These are phyloP conservation scores for Digitaria exilis DNA, from an alignment of 202 grass and related monocot genomes.

Conservation along the genomic window DNA sequence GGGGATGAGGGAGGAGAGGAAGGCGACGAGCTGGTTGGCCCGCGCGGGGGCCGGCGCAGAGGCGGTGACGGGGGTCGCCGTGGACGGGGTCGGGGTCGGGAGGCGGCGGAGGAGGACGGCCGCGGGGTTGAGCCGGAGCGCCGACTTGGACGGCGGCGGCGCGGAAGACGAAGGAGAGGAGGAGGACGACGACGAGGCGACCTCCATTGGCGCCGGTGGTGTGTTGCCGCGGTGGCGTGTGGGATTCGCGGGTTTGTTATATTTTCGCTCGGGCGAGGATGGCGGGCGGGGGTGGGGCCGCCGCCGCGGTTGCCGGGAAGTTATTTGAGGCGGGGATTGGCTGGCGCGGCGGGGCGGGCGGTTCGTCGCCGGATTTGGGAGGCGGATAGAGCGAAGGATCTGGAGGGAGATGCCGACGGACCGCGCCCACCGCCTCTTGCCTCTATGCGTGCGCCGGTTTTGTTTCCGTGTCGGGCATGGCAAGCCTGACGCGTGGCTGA, in stretches of 20 bases:
- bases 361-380: constrained; percentile 35
- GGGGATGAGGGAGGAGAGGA: constrained; percentile 40
- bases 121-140: constrained; percentile 43
- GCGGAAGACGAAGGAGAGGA: neutral
- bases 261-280: neutral
- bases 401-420: constrained; percentile 3
- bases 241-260: constrained; percentile 25
- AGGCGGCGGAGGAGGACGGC: constrained; percentile 40
- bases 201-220: constrained; percentile 51
- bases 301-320: neutral
- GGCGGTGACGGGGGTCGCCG: constrained; percentile 9
- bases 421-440: neutral
- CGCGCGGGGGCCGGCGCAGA: neutral
- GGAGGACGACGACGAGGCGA: constrained; percentile 28
- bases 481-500: constrained; percentile 40
- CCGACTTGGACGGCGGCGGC: neutral
- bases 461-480: constrained; percentile 9
- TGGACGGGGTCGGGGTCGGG: constrained; percentile 10
- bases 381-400: constrained; percentile 35
- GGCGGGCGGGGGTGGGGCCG: constrained; percentile 33
- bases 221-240: constrained; percentile 32
- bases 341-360: constrained; percentile 17
- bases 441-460: constrained; percentile 6
- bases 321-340: constrained; percentile 45
- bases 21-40: constrained; percentile 35